These are phyloP conservation scores for Xylaria scruposa DNA, from an alignment of 495 filamentous ascomycete species.

Conservation along the genomic window DNA sequence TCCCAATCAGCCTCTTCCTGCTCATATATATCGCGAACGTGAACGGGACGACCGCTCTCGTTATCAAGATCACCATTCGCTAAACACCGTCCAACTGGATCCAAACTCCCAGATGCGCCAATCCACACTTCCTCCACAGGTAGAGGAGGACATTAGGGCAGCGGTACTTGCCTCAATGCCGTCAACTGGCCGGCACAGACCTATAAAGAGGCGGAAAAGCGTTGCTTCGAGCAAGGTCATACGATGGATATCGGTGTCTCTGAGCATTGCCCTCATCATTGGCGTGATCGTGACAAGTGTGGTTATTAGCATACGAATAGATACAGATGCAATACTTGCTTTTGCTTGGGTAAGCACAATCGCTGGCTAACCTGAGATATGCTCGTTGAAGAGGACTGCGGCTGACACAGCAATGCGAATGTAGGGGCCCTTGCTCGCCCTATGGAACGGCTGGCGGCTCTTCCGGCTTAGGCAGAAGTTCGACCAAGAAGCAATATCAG, in stretches of 20 bases:
- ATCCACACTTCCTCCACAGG: neutral
- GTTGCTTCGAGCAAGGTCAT: neutral
- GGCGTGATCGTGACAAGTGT: neutral
- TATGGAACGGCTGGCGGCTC: conserved; percentile 19
- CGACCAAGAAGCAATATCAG: conserved; percentile 4
- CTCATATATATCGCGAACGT: neutral
- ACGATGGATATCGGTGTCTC: neutral
- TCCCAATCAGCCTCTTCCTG: neutral
- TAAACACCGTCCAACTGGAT: neutral
- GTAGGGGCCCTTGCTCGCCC: conserved; percentile 10
- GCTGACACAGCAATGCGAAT: neutral
- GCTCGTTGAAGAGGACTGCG: neutral
- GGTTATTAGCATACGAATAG: neutral
- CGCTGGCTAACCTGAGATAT: neutral
- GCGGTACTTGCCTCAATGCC: conserved; percentile 10
- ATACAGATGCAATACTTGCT: neutral
- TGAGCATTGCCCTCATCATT: conserved; percentile 9
- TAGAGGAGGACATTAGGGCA: conserved; percentile 15
- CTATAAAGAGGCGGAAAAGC: neutral
- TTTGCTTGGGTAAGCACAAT: conserved; percentile 4
- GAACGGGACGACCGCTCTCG: neutral
- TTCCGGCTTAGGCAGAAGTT: conserved; percentile 14
- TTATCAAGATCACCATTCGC: neutral
- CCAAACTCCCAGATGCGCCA: neutral
- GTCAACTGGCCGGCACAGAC: neutral